phyloP scores from a whole-genome alignment of 495 filamentous ascomycete genomes.

The Penicillium cinerascens region DNA sequence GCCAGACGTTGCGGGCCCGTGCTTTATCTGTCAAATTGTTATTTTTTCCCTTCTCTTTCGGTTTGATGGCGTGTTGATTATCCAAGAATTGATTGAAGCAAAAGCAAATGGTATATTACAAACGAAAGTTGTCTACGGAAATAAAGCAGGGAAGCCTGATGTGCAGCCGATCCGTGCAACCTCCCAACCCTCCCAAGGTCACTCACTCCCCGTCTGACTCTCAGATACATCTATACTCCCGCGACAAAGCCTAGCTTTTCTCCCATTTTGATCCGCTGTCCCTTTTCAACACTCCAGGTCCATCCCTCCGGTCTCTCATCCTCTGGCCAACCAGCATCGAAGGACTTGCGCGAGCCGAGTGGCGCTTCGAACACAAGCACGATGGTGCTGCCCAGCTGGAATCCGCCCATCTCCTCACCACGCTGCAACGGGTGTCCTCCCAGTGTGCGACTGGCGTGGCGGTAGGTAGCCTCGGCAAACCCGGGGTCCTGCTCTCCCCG shows the following conservation, averaged over 20 bases:
- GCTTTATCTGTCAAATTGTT: neutral
- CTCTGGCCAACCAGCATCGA: constrained; percentile 60
- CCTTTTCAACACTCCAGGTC: constrained; percentile 78
- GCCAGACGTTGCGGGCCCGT: neutral
- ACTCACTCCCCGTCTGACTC: neutral
- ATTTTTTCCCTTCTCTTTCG: no score
- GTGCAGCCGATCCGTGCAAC: neutral
- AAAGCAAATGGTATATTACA: constrained; percentile 22
- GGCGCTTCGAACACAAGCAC: constrained; percentile 97
- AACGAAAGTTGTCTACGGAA: neutral
- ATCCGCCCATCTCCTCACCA: constrained; percentile 97
- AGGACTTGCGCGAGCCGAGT: constrained; percentile 56
- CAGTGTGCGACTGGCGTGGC: constrained; percentile 68
- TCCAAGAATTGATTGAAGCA: neutral
- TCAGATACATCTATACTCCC: neutral
- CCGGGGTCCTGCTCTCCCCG: constrained; percentile 78
- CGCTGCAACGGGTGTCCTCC: constrained; percentile 77
- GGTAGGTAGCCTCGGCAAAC: constrained; percentile 88
- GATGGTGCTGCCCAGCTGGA: constrained; percentile 92
- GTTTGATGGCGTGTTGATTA: no score
- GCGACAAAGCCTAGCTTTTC: constrained; percentile 71
- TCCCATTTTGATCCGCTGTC: constrained; percentile 84
- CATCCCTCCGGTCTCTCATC: constrained; percentile 63
- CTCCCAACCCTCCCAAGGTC: neutral
- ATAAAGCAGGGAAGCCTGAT: neutral